Conservation (phyloP, 129 eudicot species). For the Saposhnikovia divaricata region DNA sequence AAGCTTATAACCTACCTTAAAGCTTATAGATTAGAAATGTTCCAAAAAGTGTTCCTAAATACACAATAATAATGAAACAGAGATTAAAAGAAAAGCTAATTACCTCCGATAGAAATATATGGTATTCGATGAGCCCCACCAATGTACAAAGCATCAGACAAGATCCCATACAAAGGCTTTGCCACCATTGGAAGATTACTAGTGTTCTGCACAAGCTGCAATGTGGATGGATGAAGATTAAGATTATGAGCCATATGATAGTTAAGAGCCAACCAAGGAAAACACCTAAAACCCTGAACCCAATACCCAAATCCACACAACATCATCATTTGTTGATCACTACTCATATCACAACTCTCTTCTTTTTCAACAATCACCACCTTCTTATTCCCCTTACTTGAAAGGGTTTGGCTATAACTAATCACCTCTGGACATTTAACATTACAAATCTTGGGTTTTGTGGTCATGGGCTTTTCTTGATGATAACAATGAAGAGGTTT, state of each 20-base stretch:
- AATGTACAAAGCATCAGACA: constrained; percentile 82
- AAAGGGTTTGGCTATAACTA: constrained; percentile 9
- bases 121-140: constrained; percentile 84
- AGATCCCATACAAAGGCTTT: constrained; percentile 81
- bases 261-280: constrained; percentile 86
- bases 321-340: constrained; percentile 27
- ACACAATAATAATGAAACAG: not conserved
- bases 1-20: not conserved
- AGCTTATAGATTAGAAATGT: not conserved
- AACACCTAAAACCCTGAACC: constrained; percentile 92
- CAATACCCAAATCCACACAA: constrained; percentile 93
- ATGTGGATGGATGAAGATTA: constrained; percentile 63
- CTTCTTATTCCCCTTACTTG: constrained; percentile 27
- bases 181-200: constrained; percentile 90
- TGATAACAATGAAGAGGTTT: constrained; percentile 18
- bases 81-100: constrained; percentile 16
- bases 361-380: constrained; percentile 12
- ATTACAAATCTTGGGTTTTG: constrained; percentile 11
- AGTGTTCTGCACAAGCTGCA: constrained; percentile 73
- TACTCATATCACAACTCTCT: constrained; percentile 21
- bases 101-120: constrained; percentile 84
- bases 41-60: not conserved
- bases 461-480: constrained; percentile 14
- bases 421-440: constrained; percentile 2
- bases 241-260: constrained; percentile 74